Evolutionary conservation across 2,329 filamentous ascomycete species (phyloP).

Genomic region (Calonectria hawksworthii): DNA sequence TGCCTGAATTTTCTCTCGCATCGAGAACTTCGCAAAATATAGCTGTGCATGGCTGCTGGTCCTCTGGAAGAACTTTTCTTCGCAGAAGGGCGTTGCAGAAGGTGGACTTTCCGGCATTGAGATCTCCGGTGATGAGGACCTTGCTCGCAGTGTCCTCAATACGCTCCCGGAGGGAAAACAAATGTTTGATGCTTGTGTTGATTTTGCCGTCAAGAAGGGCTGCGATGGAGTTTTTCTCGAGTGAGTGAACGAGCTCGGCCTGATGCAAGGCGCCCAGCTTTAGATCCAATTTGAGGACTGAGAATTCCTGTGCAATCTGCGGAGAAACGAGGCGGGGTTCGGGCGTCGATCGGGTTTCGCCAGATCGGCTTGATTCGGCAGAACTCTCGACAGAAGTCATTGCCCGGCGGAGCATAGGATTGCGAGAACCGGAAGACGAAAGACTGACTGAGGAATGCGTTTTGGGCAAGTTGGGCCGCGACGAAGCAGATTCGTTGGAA

Average conservation of each 20-base stretch:
- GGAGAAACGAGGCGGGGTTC: slow-evolving; percentile 91
- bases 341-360: slow-evolving; percentile 70
- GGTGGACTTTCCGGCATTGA: slow-evolving; percentile 98
- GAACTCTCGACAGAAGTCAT: slow-evolving; percentile 75
- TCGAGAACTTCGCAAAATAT: slow-evolving; percentile 99
- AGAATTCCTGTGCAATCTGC: slow-evolving; percentile 96
- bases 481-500: slow-evolving; percentile 61
- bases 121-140: slow-evolving; percentile 92
- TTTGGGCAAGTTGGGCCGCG: slow-evolving; percentile 74
- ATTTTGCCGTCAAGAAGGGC: slow-evolving; percentile 95
- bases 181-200: slow-evolving; percentile 90
- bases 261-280: slow-evolving; percentile 91
- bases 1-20: slow-evolving; percentile 87
- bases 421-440: slow-evolving; percentile 56
- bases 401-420: slow-evolving; percentile 73
- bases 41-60: slow-evolving; percentile 97
- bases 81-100: slow-evolving; percentile 98
- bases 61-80: slow-evolving; percentile 92
- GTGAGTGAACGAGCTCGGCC: slow-evolving; percentile 90
- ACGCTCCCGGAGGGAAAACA: slow-evolving; percentile 87
- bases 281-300: slow-evolving; percentile 92
- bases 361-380: slow-evolving; percentile 80
- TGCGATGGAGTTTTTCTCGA: slow-evolving; percentile 93
- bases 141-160: slow-evolving; percentile 99
- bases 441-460: slow-evolving; percentile 72